Conservation (phyloP, 345 rosid genomes). For the Bruguiera parviflora region DNA sequence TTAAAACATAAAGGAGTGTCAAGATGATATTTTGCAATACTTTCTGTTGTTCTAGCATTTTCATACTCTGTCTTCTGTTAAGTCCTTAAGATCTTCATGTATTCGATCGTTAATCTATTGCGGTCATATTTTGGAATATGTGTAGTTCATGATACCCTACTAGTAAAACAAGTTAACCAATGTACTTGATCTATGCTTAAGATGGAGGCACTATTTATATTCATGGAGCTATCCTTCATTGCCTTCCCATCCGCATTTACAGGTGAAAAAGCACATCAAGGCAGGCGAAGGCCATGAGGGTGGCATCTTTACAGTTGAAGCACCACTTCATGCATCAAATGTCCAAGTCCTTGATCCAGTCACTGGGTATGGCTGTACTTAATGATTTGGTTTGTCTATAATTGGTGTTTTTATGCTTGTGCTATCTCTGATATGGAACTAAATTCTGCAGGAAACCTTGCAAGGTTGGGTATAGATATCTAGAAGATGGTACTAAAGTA, state of each 20-base stretch:
- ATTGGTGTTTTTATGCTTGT: background rate
- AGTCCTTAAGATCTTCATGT: background rate
- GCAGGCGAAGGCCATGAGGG: constrained; percentile 90
- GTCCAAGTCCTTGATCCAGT: constrained; percentile 92
- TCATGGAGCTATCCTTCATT: background rate
- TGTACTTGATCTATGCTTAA: background rate
- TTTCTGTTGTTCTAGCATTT: background rate
- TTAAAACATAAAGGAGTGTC: background rate
- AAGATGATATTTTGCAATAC: background rate
- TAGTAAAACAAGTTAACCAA: background rate
- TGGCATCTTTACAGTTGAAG: constrained; percentile 92
- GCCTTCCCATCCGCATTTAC: background rate
- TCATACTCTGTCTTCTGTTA: background rate
- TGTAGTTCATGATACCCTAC: background rate
- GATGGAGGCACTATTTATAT: background rate
- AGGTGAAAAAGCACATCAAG: constrained; percentile 93
- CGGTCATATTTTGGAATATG: background rate
- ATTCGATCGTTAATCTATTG: background rate
- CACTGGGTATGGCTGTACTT: constrained; percentile 56
- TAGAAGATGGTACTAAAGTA: constrained; percentile 97
- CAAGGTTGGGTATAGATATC: constrained; percentile 73
- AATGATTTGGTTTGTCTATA: background rate
- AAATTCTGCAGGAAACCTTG: constrained; percentile 59
- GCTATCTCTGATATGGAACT: constrained; percentile 1
- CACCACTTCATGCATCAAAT: constrained; percentile 93